phyloP scores from a whole-genome alignment of 2,329 filamentous ascomycete species.

The Incumbomyces lentus region DNA sequence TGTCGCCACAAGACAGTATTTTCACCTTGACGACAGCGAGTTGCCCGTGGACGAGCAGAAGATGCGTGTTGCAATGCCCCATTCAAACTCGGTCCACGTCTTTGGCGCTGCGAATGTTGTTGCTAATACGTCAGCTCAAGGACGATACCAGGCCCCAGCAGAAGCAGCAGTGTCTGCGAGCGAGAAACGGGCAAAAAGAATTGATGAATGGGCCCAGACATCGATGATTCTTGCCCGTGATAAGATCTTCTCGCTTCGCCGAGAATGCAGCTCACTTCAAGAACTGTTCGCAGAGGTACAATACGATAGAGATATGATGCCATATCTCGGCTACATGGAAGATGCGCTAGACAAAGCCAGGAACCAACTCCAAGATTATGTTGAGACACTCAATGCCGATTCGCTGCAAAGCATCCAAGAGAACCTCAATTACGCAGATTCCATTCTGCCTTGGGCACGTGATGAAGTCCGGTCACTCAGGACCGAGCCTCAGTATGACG shows the following conservation, averaged over 20 bases:
- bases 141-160: neutral
- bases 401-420: neutral
- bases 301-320: neutral
- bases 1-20: slow-evolving; percentile 6
- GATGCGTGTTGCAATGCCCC: neutral
- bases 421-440: neutral
- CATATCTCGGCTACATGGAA: neutral
- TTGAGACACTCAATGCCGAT: neutral
- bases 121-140: neutral
- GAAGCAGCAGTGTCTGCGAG: neutral
- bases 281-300: neutral
- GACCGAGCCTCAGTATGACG: too few species aligned
- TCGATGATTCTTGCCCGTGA: neutral
- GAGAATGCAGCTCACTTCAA: neutral
- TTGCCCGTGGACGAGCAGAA: neutral
- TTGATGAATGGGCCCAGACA: slow-evolving; percentile 1
- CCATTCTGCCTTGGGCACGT: neutral
- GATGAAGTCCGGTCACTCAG: neutral
- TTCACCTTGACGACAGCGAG: slow-evolving; percentile 2
- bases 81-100: slow-evolving; percentile 1
- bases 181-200: neutral
- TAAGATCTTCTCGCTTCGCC: neutral
- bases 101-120: slow-evolving; percentile 2
- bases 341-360: neutral
- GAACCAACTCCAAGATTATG: neutral